Conservation (phyloP, 345 rosid genomes). For the Litchi chinensis region DNA sequence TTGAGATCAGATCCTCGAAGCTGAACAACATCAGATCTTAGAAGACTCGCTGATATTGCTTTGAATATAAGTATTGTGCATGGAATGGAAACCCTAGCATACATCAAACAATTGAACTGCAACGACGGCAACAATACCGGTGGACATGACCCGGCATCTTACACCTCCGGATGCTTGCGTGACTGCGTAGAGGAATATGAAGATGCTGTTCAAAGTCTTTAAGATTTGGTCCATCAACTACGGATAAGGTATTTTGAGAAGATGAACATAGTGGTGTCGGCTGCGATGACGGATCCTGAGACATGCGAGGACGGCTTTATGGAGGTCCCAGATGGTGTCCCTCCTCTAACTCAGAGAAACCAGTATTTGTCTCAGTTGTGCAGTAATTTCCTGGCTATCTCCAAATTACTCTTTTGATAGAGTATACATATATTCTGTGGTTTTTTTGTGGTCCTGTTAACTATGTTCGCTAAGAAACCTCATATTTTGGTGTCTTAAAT, state of each 20-base stretch:
- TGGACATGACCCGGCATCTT: background rate
- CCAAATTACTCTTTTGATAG: slow-evolving; percentile 19
- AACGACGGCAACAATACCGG: background rate
- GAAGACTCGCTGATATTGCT: slow-evolving; percentile 27
- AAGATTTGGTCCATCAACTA: slow-evolving; percentile 21
- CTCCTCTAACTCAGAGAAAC: slow-evolving; percentile 20
- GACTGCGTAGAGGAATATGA: slow-evolving; percentile 20
- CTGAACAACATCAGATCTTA: slow-evolving; percentile 27
- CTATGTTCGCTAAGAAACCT: no score
- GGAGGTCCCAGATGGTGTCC: background rate
- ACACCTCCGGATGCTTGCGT: slow-evolving; percentile 11
- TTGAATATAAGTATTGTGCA: slow-evolving; percentile 13
- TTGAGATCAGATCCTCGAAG: slow-evolving; percentile 30
- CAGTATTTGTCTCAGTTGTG: slow-evolving; percentile 21
- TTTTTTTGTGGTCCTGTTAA: no score
- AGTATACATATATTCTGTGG: no score
- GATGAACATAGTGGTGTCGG: slow-evolving; percentile 21
- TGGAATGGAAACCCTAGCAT: slow-evolving; percentile 17
- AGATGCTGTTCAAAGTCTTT: slow-evolving; percentile 18
- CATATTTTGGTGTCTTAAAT: no score
- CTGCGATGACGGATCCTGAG: slow-evolving; percentile 35
- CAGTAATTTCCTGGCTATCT: slow-evolving; percentile 25
- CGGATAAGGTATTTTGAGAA: slow-evolving; percentile 6
- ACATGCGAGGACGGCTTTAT: slow-evolving; percentile 26
- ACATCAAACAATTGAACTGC: slow-evolving; percentile 8